These are phyloP conservation scores for Cercospora zeae-maydis DNA, from an alignment of 2,329 filamentous ascomycete species.

Conservation along the genomic window DNA sequence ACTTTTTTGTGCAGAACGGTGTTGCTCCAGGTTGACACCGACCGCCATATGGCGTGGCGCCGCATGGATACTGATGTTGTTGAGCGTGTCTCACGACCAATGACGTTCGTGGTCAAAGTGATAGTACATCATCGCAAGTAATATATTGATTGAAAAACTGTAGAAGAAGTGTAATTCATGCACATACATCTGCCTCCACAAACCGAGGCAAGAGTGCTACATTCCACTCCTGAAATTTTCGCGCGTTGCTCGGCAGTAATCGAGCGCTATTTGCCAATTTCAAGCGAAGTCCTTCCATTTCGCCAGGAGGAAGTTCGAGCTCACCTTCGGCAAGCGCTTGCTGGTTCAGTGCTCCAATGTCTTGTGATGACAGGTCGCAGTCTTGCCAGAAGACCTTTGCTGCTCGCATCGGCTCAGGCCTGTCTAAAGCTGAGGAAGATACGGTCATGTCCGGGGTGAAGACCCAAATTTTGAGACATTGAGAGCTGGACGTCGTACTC, in stretches of 20 bases:
- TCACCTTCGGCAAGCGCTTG: slow-evolving; percentile 29
- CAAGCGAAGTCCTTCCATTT: slow-evolving; percentile 42
- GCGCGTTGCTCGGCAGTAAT: slow-evolving; percentile 27
- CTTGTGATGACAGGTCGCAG: slow-evolving; percentile 11
- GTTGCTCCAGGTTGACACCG: slow-evolving; percentile 7
- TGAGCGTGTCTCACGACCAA: not conserved
- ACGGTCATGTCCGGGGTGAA: slow-evolving; percentile 59
- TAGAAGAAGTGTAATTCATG: not conserved
- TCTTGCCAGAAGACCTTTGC: slow-evolving; percentile 55
- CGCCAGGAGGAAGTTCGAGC: slow-evolving; percentile 26
- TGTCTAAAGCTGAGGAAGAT: slow-evolving; percentile 43
- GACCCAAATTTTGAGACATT: slow-evolving; percentile 48
- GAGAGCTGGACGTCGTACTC: slow-evolving; percentile 37
- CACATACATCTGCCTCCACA: slow-evolving; percentile 12
- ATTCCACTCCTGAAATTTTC: slow-evolving; percentile 25
- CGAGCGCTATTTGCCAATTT: slow-evolving; percentile 35
- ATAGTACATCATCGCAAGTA: not conserved
- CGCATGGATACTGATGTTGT: not conserved
- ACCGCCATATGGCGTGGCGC: not conserved
- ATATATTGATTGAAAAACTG: not conserved
- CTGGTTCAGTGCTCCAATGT: slow-evolving; percentile 16
- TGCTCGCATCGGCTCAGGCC: slow-evolving; percentile 45
- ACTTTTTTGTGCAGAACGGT: slow-evolving; percentile 32
- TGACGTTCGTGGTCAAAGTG: not conserved
- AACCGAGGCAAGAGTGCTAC: slow-evolving; percentile 25